Evolutionary conservation across 2,329 filamentous ascomycete species (phyloP).

Genomic region (Cytospora piceae): DNA sequence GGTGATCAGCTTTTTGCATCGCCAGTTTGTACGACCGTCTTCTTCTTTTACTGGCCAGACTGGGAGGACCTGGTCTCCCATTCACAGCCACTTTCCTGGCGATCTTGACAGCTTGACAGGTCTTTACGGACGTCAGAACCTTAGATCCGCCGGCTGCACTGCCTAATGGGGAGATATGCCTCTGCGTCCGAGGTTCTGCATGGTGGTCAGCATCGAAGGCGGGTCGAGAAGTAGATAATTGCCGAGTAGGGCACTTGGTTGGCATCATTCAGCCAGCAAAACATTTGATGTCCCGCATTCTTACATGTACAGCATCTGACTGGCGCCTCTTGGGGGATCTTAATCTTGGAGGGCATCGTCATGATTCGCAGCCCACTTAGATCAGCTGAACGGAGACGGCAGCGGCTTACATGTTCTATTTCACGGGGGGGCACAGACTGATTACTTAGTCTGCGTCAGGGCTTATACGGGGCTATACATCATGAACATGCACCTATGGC

Average conservation of each 20-base stretch:
- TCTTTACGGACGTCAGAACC: no score
- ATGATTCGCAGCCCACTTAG: constrained; percentile 7
- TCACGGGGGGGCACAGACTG: neutral
- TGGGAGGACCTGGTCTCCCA: neutral
- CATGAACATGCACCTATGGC: neutral
- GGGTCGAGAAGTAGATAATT: no score
- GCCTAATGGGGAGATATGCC: no score
- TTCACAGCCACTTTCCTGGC: no score
- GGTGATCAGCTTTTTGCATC: neutral
- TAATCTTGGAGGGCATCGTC: neutral
- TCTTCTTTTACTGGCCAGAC: neutral
- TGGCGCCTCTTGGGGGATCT: neutral
- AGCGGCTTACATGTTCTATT: neutral
- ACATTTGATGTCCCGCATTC: neutral
- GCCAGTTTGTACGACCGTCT: neutral
- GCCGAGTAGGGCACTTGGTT: no score
- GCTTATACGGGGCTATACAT: neutral
- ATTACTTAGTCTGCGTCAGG: neutral
- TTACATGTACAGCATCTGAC: neutral
- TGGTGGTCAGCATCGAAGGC: no score
- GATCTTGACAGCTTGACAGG: no score
- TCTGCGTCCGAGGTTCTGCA: no score
- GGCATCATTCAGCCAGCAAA: neutral
- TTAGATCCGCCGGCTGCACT: no score
- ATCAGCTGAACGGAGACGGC: constrained; percentile 15